Base-by-base conservation (phyloP, 2,329 filamentous ascomycete species). In the Chrysoporthe puriensis region DNA sequence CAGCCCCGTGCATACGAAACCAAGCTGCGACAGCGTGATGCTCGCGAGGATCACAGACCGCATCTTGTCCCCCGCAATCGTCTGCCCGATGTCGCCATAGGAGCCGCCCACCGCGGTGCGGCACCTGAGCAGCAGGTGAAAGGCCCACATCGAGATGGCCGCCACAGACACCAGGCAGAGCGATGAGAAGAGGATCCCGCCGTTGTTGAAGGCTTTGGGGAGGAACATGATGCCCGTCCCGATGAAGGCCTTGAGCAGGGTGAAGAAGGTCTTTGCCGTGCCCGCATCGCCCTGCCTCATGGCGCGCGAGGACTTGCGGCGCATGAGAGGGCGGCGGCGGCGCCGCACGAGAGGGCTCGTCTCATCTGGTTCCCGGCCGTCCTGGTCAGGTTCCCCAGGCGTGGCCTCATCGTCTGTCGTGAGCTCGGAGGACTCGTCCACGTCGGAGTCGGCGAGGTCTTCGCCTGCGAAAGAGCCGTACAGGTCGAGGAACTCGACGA, bases 191-290 rank as follows among this genome's bases (percentile, higher is more conserved):
- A 93, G 80, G 63, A 94, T 89, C 34, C 91, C 91, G 46, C 91
- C 91, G 71, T 94, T 94, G 74, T 88, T 87, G 79, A 93, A 94
- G 0, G 91, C 91, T 75, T 92, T 93, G 59, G 91, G 91, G 57
- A 94, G 77, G 74, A 94, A 94, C 88, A 94, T 92, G 76, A 94
- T 93, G 69, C 91, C 91, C 0, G 91, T 94, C 60, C 91, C 91
- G 64, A 94, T 86, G 73, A 94, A 94, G 1, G 91, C 91, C 77
- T 94, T 94, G 63, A 94, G 81, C 11, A 93, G 81, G 0, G 91
- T 94, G 76, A 93, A 93, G 78, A 94, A 94, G 0, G 91, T 90
- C 79, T 92, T 91, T 50, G 85, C 79, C n/a, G 86, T 90, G 63
- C 86, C 85, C 1, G 91, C 90, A 73, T 91, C 88, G 26, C 89